Base-by-base conservation (phyloP, 306 rosid species). In the Citrullus amarus region DNA sequence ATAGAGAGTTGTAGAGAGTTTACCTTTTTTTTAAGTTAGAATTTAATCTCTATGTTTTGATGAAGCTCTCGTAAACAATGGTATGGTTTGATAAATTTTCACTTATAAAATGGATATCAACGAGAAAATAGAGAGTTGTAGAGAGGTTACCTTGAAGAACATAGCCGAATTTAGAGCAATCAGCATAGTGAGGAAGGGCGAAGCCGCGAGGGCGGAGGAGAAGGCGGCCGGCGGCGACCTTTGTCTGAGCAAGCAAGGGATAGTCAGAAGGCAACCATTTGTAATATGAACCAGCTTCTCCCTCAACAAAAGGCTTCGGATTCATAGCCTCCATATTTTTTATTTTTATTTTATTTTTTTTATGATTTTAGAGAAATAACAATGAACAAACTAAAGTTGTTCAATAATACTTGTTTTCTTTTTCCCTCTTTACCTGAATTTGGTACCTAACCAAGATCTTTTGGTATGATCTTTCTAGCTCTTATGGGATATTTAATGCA, bases 191-290 rank as follows among this genome's bases (percentile, higher is more conserved):
- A 18, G 8, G 12, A 22, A 55, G 2, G n/a, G 17, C 72, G 32
- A 77, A 77, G 43, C 72, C 80, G 6, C 66, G n/a, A 30, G 51
- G 66, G 57, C 66, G 36, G 56, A 77, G 80, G 58, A 63, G 54
- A 46, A 77, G 80, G 72, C 32, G 51, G 57, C 65, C 55, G 8
- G 72, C 80, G 44, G 55, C 72, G 36, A 76, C 48, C 0, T 76
- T 76, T 53, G 18, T 58, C 13, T 13, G 51, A 39, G 66, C 66
- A 22, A 76, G 79, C 68, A 56, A 16, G 4, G 79, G 68, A 25
- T 36, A 63, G 7, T 77, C 58, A 28, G 80, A 58, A 11, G 80
- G 80, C 15, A 46, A 1, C 80, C 80, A 77, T 39, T 57, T 38
- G 32, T 36, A n/a, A 22, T 76, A 76, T 0, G 68, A 76, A 17